These are phyloP conservation scores for Ophiostoma ulmi DNA, from an alignment of 2,329 filamentous ascomycete genomes.

Conservation along the genomic window DNA sequence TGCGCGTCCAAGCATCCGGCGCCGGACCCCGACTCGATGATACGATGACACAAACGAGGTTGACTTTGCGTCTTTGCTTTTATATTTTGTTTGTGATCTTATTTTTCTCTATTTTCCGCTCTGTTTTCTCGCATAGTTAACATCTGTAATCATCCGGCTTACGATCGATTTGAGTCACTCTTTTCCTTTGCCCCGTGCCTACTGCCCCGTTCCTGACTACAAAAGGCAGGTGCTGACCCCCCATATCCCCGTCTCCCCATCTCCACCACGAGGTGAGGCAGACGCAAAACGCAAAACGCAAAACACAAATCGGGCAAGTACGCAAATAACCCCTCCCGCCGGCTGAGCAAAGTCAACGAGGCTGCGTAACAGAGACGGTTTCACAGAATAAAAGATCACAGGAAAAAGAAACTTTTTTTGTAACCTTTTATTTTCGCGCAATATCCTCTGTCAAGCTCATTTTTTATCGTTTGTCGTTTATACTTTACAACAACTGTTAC, in stretches of 20 bases:
- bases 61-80: neutral
- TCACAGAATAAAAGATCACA: too few species aligned
- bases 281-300: neutral
- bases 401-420: neutral
- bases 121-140: neutral
- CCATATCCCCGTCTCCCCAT: neutral
- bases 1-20: slow-evolving; percentile 9
- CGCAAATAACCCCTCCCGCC: neutral
- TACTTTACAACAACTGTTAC: neutral
- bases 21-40: neutral
- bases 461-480: too few species aligned
- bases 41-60: neutral
- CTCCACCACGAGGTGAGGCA: slow-evolving; percentile 5
- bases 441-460: too few species aligned
- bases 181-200: neutral
- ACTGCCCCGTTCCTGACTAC: neutral
- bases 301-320: neutral
- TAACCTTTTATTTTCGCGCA: too few species aligned
- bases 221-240: slow-evolving; percentile 9
- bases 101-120: neutral
- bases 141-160: neutral
- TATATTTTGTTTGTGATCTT: neutral
- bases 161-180: neutral
- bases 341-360: neutral
- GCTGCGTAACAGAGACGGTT: neutral